Percentiles rank a stretch among this genome's conserved stretches.
phyloP scores from a whole-genome alignment of 2,329 filamentous ascomycete genomes.

The Aureobasidium vineae region DNA sequence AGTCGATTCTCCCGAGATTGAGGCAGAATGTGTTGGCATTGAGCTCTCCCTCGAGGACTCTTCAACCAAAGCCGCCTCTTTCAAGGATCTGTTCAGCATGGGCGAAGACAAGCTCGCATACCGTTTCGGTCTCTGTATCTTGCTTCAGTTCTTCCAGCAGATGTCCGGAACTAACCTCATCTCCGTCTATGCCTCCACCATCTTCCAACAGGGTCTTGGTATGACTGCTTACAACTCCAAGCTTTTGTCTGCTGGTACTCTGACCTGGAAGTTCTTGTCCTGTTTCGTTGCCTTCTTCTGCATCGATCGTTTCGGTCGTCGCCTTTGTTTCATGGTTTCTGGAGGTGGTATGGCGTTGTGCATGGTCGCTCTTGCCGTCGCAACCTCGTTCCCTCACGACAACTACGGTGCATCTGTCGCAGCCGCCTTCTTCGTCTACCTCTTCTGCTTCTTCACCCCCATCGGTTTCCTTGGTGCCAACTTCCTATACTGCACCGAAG shows the following conservation, averaged over 20 bases:
- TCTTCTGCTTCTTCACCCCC: conserved; percentile 61
- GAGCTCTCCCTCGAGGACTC: conserved; percentile 51
- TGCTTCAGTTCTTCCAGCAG: conserved; percentile 53
- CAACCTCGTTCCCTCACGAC: conserved; percentile 47
- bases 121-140: conserved; percentile 52
- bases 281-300: conserved; percentile 52
- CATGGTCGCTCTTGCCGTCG: conserved; percentile 55
- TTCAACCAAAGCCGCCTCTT: conserved; percentile 39
- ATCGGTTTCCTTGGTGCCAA: conserved; percentile 60
- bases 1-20: conserved; percentile 41
- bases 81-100: conserved; percentile 50
- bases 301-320: conserved; percentile 53
- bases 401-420: conserved; percentile 52
- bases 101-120: conserved; percentile 52
- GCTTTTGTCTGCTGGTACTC: conserved; percentile 50
- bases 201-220: conserved; percentile 39
- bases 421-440: conserved; percentile 57
- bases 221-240: conserved; percentile 42
- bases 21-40: conserved; percentile 50
- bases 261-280: conserved; percentile 57
- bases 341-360: conserved; percentile 55
- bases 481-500: conserved; percentile 60
- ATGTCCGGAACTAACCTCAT: conserved; percentile 48
- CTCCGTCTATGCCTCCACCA: conserved; percentile 35
- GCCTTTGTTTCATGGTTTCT: conserved; percentile 54